Percentiles rank a stretch among this genome's conserved stretches.
Conservation (phyloP, 331 rosid genomes). For the Prunus yedoensis region DNA sequence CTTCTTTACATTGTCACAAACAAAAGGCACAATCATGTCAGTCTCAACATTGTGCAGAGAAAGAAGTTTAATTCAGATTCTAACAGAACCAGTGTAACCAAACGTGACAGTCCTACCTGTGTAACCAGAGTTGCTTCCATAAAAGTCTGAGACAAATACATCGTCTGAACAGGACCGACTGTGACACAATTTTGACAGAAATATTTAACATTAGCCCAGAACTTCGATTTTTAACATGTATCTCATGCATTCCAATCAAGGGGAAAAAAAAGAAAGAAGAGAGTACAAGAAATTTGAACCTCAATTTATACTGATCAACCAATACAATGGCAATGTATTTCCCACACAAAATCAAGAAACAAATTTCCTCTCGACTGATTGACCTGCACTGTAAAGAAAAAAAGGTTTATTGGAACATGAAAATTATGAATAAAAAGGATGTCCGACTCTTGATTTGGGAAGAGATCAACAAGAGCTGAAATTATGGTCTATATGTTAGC, state of each 20-base stretch:
- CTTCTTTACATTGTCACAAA: background rate
- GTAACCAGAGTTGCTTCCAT: constrained; percentile 57
- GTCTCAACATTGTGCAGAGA: background rate
- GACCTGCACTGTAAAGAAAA: constrained; percentile 80
- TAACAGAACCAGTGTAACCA: background rate
- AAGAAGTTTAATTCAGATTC: background rate
- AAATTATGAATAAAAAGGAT: constrained; percentile 16
- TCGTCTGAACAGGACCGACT: constrained; percentile 62
- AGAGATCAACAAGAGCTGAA: constrained; percentile 15
- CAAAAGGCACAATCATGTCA: background rate
- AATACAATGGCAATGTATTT: constrained; percentile 78
- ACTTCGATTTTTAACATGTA: background rate
- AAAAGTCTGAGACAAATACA: constrained; percentile 44
- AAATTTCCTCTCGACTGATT: constrained; percentile 64
- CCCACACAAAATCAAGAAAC: constrained; percentile 71
- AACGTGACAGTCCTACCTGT: constrained; percentile 56
- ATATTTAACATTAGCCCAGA: constrained; percentile 28
- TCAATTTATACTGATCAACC: constrained; percentile 83
- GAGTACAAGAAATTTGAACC: constrained; percentile 43
- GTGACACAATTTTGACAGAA: constrained; percentile 41
- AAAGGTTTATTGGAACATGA: constrained; percentile 32
- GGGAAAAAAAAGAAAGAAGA: background rate
- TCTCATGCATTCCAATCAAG: constrained; percentile 8
- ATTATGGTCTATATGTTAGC: background rate
- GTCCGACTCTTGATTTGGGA: constrained; percentile 2